Base-by-base conservation (phyloP, 2,329 filamentous ascomycete genomes). In the Colletotrichum sp. region DNA sequence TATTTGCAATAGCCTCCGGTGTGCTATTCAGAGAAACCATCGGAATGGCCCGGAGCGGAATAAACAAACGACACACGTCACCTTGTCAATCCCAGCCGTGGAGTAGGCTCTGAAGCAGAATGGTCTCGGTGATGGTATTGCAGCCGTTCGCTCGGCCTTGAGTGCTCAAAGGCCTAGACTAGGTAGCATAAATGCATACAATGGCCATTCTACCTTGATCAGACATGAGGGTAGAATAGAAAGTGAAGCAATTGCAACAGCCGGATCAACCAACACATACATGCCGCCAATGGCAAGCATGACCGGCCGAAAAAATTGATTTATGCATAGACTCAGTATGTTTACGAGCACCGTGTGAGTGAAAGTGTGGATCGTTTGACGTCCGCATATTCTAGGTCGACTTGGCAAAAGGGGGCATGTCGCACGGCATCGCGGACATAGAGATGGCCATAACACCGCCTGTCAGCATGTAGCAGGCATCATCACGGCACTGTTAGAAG, bases 241-340 rank as follows among this genome's bases (percentile, higher is more conserved):
- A n/a, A 12, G 18, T n/a, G 39, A n/a, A n/a, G 39, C 39, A 0
- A 44, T 44, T 10, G 39, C 8, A n/a, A n/a, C 18, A 44, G 39
- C 18, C 9, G 39, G 5, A 44, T n/a, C 39, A 6, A 44, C 18
- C 8, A 3, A 4, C 9, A 44, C 39, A 1, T n/a, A n/a, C 39
- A 3, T 44, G 39, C 8, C 18, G 5, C 9, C 39, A 44, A n/a
- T n/a, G 39, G 9, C 5, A 0, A 44, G 3, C 18, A 2, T 44
- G 18, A 6, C 9, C 18, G 9, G 3, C 39, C 0, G 5, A 44
- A 3, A n/a, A 3, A n/a, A 44, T n/a, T 3, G 0, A 12, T n/a
- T 3, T n/a, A 16, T n/a, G 9, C 18, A 44, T 44, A n/a, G 16
- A 2, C 9, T 44, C 18, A 44, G 3, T n/a, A 3, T 12, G 39